phyloP scores from a whole-genome alignment of 2,329 filamentous ascomycete genomes.

The Blastomyces emzantsi region DNA sequence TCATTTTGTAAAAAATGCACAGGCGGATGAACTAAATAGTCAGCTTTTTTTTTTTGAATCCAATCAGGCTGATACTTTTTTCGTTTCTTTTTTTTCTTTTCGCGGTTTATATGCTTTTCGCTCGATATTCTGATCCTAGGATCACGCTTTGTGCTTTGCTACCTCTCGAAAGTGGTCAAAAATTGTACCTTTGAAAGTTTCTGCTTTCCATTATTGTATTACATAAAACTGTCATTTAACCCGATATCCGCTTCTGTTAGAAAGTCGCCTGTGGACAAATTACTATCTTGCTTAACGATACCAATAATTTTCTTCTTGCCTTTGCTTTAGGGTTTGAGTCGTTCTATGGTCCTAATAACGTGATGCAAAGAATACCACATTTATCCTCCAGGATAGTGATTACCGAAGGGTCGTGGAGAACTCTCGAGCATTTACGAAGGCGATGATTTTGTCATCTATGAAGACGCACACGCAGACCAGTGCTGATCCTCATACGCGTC shows the following conservation, averaged over 20 bases:
- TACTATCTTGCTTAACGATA: not conserved
- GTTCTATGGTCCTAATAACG: not conserved
- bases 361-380: not conserved
- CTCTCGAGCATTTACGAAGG: not conserved
- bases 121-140: not conserved
- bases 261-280: not conserved
- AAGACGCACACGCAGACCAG: not conserved
- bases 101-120: not conserved
- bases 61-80: not conserved
- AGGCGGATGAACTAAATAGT: not conserved
- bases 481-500: not conserved
- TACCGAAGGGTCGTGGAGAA: not conserved
- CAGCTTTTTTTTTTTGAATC: conserved; percentile 3
- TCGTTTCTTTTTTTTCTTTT: not conserved
- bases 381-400: not conserved
- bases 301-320: not conserved
- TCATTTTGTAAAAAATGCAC: not conserved
- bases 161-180: not conserved
- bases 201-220: conserved; percentile 1
- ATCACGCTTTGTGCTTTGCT: not conserved
- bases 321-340: not conserved
- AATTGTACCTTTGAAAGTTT: conserved; percentile 2
- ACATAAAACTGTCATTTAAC: conserved; percentile 1
- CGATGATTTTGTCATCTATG: not conserved
- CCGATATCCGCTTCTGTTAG: not conserved